Percentiles rank a stretch among this genome's conserved stretches.
Evolutionary conservation across 1,284 basidiomycete species (phyloP).

Genomic region (Cutaneotrichosporon sp.): DNA sequence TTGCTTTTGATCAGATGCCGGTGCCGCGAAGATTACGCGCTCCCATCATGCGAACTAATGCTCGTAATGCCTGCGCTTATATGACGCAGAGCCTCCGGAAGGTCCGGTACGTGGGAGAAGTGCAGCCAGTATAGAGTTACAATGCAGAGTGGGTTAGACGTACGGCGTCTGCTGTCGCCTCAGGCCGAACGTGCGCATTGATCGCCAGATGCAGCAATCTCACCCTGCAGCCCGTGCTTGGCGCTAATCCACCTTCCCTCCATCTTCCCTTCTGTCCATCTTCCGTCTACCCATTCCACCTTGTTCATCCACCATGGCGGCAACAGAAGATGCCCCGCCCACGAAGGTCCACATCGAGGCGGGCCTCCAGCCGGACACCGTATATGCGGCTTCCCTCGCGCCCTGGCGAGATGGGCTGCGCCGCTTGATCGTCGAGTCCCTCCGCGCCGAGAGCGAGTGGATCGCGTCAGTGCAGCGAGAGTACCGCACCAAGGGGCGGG

Average conservation of each 20-base stretch:
- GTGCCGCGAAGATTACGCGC: neutral
- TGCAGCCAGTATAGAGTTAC: neutral
- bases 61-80: too few relatives aligned
- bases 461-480: conserved; percentile 71
- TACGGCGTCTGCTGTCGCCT: neutral
- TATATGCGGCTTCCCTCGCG: conserved; percentile 66
- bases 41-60: neutral
- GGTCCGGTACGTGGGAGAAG: neutral
- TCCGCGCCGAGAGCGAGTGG: conserved; percentile 65
- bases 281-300: neutral
- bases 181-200: neutral
- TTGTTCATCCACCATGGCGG: neutral
- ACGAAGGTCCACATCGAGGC: conserved; percentile 29
- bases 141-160: neutral
- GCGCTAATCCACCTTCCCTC: neutral
- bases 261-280: neutral
- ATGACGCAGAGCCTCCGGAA: neutral
- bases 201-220: neutral
- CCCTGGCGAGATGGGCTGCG: conserved; percentile 69
- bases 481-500: conserved; percentile 66
- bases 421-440: conserved; percentile 60
- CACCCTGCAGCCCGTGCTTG: neutral
- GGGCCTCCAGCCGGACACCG: conserved; percentile 53
- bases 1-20: neutral
- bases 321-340: neutral